Evolutionary conservation across 805 yeast genomes (phyloP).

Genomic region (Ogataea trehalophila): DNA sequence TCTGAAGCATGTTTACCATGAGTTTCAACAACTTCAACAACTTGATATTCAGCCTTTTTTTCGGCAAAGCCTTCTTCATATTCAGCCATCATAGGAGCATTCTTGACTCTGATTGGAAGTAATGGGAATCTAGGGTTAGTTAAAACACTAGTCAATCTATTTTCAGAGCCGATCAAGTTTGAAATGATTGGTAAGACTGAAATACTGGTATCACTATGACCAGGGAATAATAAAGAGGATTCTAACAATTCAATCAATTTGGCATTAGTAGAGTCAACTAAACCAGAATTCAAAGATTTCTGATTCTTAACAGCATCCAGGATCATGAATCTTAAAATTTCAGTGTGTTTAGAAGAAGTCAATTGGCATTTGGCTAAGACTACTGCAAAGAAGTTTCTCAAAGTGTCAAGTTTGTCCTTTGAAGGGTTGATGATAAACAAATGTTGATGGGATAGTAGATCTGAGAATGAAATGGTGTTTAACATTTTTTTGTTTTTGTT

Average conservation of each 20-base stretch:
- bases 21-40: conserved; percentile 3
- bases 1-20: conserved; percentile 6
- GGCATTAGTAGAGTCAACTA: conserved; percentile 12
- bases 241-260: conserved; percentile 48
- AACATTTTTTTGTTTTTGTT: conserved; percentile 26
- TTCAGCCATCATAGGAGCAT: not conserved
- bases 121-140: conserved; percentile 74
- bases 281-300: conserved; percentile 25
- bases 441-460: conserved; percentile 60
- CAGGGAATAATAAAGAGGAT: conserved; percentile 64
- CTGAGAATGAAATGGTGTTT: conserved; percentile 55
- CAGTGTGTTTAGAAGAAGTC: conserved; percentile 59
- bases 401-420: conserved; percentile 26
- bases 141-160: conserved; percentile 52
- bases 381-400: conserved; percentile 44
- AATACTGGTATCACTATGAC: conserved; percentile 43
- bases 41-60: conserved; percentile 15
- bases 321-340: conserved; percentile 45
- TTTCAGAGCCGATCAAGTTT: conserved; percentile 41
- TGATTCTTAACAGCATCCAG: conserved; percentile 32
- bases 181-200: conserved; percentile 71
- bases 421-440: conserved; percentile 45
- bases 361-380: conserved; percentile 46
- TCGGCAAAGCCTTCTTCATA: conserved; percentile 9
- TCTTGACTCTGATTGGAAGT: conserved; percentile 15